Conservation (phyloP, 2,329 filamentous ascomycete genomes). For the Xylariaceae sp. region DNA sequence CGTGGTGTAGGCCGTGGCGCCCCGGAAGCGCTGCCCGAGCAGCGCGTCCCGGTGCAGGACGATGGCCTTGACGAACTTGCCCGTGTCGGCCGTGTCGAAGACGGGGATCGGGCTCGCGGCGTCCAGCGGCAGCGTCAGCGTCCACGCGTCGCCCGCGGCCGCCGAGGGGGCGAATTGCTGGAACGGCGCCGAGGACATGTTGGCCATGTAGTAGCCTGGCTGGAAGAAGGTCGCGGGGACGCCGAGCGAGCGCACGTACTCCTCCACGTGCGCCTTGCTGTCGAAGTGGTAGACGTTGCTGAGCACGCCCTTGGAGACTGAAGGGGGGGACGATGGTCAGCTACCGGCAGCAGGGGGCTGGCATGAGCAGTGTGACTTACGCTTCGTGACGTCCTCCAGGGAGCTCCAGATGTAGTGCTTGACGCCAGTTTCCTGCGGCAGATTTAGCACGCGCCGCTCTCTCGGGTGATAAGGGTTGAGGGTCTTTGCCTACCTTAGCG, state of each 20-base stretch:
- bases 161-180: conserved; percentile 17
- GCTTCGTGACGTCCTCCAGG: conserved; percentile 31
- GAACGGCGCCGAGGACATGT: conserved; percentile 28
- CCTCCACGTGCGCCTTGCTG: conserved; percentile 46
- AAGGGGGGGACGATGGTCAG: background rate
- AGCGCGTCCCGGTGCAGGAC: conserved; percentile 27
- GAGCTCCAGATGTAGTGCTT: conserved; percentile 38
- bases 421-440: conserved; percentile 28
- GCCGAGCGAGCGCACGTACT: conserved; percentile 41
- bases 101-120: conserved; percentile 25
- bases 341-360: background rate
- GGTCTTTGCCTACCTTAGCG: conserved; percentile 27
- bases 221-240: conserved; percentile 43
- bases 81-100: conserved; percentile 29
- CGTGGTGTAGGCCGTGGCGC: conserved; percentile 34
- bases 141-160: conserved; percentile 28
- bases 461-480: background rate
- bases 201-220: conserved; percentile 48
- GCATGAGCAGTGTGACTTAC: conserved; percentile 19
- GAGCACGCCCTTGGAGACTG: conserved; percentile 33
- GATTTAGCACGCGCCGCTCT: conserved; percentile 2
- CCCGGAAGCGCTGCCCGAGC: conserved; percentile 35
- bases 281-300: conserved; percentile 45
- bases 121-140: conserved; percentile 24
- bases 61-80: conserved; percentile 31